phyloP scores from a whole-genome alignment of 2,329 filamentous ascomycete genomes.

The Penicillium sp. region DNA sequence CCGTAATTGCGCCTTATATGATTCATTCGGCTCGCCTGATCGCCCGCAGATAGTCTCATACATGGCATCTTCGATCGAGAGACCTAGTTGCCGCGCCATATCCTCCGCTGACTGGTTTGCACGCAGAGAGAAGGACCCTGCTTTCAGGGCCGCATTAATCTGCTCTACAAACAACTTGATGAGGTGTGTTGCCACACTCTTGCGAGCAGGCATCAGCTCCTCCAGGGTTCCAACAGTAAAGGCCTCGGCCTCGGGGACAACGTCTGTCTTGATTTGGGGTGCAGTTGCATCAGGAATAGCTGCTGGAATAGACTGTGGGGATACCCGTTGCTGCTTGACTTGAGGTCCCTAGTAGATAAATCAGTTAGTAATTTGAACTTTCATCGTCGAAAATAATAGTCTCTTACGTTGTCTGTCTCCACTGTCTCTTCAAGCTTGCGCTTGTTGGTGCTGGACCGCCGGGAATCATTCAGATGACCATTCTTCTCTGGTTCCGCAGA shows the following conservation, averaged over 20 bases:
- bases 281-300: slow-evolving; percentile 26
- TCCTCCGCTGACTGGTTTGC: slow-evolving; percentile 63
- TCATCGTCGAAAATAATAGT: not conserved
- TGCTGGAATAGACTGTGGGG: slow-evolving; percentile 27
- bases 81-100: slow-evolving; percentile 67
- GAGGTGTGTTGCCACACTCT: slow-evolving; percentile 67
- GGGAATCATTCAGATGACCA: slow-evolving; percentile 24
- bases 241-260: slow-evolving; percentile 34
- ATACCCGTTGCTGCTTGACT: slow-evolving; percentile 43
- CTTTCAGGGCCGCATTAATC: slow-evolving; percentile 66
- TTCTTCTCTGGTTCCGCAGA: slow-evolving; percentile 31
- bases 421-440: slow-evolving; percentile 46
- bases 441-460: slow-evolving; percentile 40
- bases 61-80: slow-evolving; percentile 74
- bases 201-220: slow-evolving; percentile 61
- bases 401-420: slow-evolving; percentile 37
- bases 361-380: slow-evolving; percentile 25
- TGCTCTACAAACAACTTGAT: slow-evolving; percentile 67
- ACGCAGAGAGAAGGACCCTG: slow-evolving; percentile 61
- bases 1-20: slow-evolving; percentile 66
- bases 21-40: slow-evolving; percentile 53
- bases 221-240: slow-evolving; percentile 40
- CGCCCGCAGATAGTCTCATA: slow-evolving; percentile 53
- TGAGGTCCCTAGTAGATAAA: slow-evolving; percentile 37
- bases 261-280: slow-evolving; percentile 36